Percentiles rank a stretch among this genome's conserved stretches.
Evolutionary conservation across 2,329 filamentous ascomycete genomes (phyloP).

Genomic region (Aspergillus versicolor): DNA sequence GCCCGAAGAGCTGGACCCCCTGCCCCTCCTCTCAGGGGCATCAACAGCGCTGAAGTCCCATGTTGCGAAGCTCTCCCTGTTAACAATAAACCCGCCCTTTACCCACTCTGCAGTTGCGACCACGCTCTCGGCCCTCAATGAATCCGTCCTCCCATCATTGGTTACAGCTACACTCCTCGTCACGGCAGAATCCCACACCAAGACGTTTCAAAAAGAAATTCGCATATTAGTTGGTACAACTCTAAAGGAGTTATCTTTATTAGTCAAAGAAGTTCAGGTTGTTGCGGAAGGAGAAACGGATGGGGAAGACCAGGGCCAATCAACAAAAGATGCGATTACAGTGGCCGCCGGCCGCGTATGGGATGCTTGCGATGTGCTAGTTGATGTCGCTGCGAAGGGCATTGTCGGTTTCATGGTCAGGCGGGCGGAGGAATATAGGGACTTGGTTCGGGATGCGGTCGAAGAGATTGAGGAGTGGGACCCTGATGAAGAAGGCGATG

Average conservation of each 20-base stretch:
- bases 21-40: conserved; percentile 70
- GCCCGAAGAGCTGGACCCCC: conserved; percentile 33
- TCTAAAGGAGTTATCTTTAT: conserved; percentile 60
- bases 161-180: conserved; percentile 70
- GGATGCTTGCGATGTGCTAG: conserved; percentile 75
- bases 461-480: conserved; percentile 87
- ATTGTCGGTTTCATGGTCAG: conserved; percentile 68
- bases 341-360: conserved; percentile 75
- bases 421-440: conserved; percentile 72
- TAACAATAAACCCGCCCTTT: conserved; percentile 84
- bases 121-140: conserved; percentile 70
- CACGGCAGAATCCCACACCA: conserved; percentile 61
- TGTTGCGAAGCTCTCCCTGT: conserved; percentile 80
- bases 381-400: conserved; percentile 63
- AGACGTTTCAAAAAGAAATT: conserved; percentile 63
- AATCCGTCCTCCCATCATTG: conserved; percentile 71
- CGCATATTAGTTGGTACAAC: conserved; percentile 59
- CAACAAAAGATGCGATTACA: conserved; percentile 55
- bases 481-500: conserved; percentile 66
- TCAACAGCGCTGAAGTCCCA: conserved; percentile 76
- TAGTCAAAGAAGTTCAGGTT: conserved; percentile 60
- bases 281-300: conserved; percentile 39
- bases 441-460: conserved; percentile 76
- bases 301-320: conserved; percentile 26
- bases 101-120: conserved; percentile 72